Evolutionary conservation across 2,329 filamentous ascomycete genomes (phyloP), one percentile per base, ranked within the genome.

Genomic region (Cercospora zeina): DNA sequence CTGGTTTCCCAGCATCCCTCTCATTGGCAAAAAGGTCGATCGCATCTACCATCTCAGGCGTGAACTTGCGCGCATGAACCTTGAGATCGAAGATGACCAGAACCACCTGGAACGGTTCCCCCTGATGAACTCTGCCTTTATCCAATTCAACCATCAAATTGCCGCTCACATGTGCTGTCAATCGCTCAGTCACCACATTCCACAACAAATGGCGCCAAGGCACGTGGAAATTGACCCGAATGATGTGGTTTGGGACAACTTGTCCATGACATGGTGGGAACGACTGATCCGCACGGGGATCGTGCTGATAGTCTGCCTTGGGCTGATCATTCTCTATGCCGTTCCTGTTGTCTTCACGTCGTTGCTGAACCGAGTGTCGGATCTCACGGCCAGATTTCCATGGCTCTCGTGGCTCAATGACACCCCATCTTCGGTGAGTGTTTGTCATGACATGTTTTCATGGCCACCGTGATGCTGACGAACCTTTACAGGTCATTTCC

Each of bases 111-210:
- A 97, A 68, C 86, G 88, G 4, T 97, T 91, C 65, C 93, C 93
- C 0, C 78, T 93, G 51, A 96, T 97, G 92, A 96, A 90, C 71
- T 96, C 93, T 0, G 95, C 95, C 0, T 99, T 99, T 70, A 92
- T 99, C 64, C 95, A 99, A 74, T 99, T 99, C 82, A 96, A 99
- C 72, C 89, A 97, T 72, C 95, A 99, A 74, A 90, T 97, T 1
- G 93, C 93, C 5, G 95, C 95, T 0, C 95, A 99, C 72, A 97
- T 99, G 95, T 95, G 93, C 62, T 97, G 92, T 74, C 95, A 99
- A 74, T 87, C 91, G 53, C 83, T 96, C 50, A 92, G 89, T 39
- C 92, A 97, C 74, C 95, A 99, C 71, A 77, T 96, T 0, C 95
- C 95, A 1, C 90, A 90, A 69, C 90, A 96, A 50, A 99, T 99